Conservation (phyloP, 768 basidiomycete species). For the Tylopilus cervinicoccineus region DNA sequence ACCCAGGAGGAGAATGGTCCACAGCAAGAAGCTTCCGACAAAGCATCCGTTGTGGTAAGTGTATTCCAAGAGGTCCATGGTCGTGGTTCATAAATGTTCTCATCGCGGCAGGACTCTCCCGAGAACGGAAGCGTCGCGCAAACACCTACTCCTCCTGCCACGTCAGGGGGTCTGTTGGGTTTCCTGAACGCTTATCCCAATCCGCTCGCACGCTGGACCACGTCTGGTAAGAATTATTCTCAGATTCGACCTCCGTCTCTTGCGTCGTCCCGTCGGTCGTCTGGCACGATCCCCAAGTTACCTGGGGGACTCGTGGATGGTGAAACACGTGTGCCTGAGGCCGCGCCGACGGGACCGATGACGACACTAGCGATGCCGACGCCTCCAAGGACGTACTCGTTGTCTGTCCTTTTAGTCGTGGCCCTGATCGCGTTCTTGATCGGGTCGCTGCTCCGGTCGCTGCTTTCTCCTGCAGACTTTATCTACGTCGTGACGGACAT, state of each 20-base stretch:
- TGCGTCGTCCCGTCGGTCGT: constrained; percentile 22
- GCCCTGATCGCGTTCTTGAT: constrained; percentile 88
- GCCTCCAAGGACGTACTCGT: constrained; percentile 31
- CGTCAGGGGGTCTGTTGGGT: constrained; percentile 46
- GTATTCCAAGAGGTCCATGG: background rate
- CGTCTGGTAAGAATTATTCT: constrained; percentile 23
- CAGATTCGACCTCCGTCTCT: constrained; percentile 20
- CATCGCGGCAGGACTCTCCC: constrained; percentile 18
- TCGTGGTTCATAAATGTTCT: background rate
- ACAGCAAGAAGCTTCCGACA: constrained; percentile 20
- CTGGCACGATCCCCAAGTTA: constrained; percentile 24
- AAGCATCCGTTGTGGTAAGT: constrained; percentile 21
- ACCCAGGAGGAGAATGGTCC: constrained; percentile 15
- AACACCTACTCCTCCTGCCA: constrained; percentile 18
- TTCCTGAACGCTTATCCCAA: constrained; percentile 62
- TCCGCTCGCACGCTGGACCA: constrained; percentile 50
- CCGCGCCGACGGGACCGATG: background rate
- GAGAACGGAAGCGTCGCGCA: constrained; percentile 23
- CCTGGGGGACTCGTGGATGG: constrained; percentile 34
- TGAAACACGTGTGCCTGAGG: constrained; percentile 10
- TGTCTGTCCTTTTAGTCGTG: constrained; percentile 64
- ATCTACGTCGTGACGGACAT: constrained; percentile 69
- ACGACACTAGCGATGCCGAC: constrained; percentile 4
- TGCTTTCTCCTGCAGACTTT: constrained; percentile 89
- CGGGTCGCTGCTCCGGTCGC: constrained; percentile 83